Evolutionary conservation across 2,329 filamentous ascomycete species (phyloP).

Genomic region (Colletotrichum paranaense): DNA sequence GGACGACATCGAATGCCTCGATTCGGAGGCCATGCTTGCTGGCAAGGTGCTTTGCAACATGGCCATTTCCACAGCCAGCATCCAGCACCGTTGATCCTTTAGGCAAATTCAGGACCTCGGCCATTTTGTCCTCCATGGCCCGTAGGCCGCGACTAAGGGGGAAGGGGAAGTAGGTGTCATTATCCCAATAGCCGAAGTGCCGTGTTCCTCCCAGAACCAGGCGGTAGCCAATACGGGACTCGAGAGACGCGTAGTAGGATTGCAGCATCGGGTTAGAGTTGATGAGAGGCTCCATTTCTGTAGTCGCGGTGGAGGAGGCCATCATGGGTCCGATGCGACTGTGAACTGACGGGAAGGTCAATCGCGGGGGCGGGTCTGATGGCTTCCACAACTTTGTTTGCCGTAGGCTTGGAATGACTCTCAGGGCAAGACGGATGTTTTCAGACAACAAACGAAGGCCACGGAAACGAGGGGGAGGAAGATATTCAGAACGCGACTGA

Average conservation of each 20-base stretch:
- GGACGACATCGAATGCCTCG: constrained; percentile 60
- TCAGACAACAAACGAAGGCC: not conserved
- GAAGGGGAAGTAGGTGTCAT: constrained; percentile 59
- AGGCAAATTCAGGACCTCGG: not conserved
- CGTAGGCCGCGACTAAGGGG: constrained; percentile 55
- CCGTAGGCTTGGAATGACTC: not conserved
- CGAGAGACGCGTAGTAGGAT: constrained; percentile 52
- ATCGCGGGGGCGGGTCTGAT: not conserved
- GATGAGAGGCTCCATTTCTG: not conserved
- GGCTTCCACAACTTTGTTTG: not conserved
- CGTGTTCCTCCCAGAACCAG: constrained; percentile 58
- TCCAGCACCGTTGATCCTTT: not conserved
- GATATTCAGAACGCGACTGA: not conserved
- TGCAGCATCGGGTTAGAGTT: not conserved
- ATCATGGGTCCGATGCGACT: not conserved
- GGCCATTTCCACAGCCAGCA: constrained; percentile 55
- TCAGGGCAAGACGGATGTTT: not conserved
- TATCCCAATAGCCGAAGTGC: constrained; percentile 62
- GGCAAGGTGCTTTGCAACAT: constrained; percentile 62
- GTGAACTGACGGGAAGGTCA: not conserved
- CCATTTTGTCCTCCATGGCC: constrained; percentile 62
- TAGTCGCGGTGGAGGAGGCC: not conserved
- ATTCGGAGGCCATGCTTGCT: constrained; percentile 51
- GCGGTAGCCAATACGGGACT: constrained; percentile 56
- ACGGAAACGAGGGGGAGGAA: not conserved